phyloP scores from a whole-genome alignment of 1,139 yeast species.

The Taphrina sp. region DNA sequence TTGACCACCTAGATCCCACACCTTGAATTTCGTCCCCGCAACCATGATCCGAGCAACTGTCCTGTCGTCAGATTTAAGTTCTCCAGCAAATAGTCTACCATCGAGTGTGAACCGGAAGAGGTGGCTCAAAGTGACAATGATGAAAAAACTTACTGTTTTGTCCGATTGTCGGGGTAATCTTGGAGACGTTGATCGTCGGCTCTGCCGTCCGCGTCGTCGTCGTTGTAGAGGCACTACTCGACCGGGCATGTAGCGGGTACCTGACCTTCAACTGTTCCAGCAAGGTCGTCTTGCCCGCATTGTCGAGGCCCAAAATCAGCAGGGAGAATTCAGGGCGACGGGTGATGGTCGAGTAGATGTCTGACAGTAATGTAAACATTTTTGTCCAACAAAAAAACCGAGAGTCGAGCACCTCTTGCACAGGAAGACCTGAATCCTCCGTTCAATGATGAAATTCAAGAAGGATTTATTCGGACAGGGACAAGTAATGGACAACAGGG shows the following conservation, averaged over 20 bases:
- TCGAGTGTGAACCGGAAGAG: neutral
- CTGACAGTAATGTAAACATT: constrained; percentile 24
- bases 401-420: too few relatives aligned
- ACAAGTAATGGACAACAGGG: too few relatives aligned
- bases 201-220: neutral
- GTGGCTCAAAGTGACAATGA: neutral
- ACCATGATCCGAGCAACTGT: too few relatives aligned
- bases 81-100: neutral
- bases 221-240: neutral
- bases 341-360: constrained; percentile 6
- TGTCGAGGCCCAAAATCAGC: constrained; percentile 83
- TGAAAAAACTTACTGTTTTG: constrained; percentile 53
- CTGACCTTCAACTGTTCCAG: constrained; percentile 21
- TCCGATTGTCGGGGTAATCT: constrained; percentile 60
- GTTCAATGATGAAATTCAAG: too few relatives aligned
- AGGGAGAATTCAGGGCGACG: constrained; percentile 57
- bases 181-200: neutral
- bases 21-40: constrained; percentile 50
- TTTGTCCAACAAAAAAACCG: too few relatives aligned
- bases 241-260: constrained; percentile 25
- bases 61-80: constrained; percentile 50
- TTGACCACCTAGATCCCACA: constrained; percentile 98
- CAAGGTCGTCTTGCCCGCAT: constrained; percentile 80
- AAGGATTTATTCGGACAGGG: too few relatives aligned
- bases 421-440: too few relatives aligned